phyloP scores from a whole-genome alignment of 1,139 yeast species.

The Geotrichum fermentans region DNA sequence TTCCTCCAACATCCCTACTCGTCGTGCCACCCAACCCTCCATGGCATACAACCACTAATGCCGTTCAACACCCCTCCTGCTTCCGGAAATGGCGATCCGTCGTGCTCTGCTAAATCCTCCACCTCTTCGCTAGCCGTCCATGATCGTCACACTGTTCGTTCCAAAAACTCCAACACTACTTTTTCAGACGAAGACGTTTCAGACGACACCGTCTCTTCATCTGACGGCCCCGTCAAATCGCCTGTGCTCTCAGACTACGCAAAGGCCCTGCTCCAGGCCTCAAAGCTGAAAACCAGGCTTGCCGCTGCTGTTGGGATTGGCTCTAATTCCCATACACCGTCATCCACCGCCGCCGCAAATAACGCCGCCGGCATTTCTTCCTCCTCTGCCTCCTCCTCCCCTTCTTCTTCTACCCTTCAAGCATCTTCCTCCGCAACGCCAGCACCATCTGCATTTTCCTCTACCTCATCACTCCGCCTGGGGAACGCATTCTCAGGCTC shows the following conservation, averaged over 20 bases:
- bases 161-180: constrained; percentile 4
- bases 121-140: neutral
- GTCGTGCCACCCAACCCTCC: neutral
- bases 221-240: constrained; percentile 53
- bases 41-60: constrained; percentile 3
- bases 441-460: constrained; percentile 11
- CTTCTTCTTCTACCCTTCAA: constrained; percentile 7
- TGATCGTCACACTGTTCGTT: neutral
- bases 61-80: neutral
- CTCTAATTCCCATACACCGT: too few species aligned
- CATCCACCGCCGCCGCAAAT: too few species aligned
- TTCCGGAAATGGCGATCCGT: constrained; percentile 3
- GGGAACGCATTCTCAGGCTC: constrained; percentile 12
- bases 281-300: constrained; percentile 5
- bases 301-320: constrained; percentile 6
- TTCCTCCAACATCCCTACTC: neutral
- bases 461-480: constrained; percentile 11
- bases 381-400: neutral
- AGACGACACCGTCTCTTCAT: constrained; percentile 31
- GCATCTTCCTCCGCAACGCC: constrained; percentile 6
- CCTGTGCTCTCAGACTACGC: constrained; percentile 63
- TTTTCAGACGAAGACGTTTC: constrained; percentile 11
- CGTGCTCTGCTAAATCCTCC: constrained; percentile 2
- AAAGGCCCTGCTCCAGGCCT: constrained; percentile 40
- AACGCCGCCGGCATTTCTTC: neutral